Evolutionary conservation across 257 asterid genomes (phyloP), one percentile per base, ranked within the genome.

Genomic region (Solanum neorickii): DNA sequence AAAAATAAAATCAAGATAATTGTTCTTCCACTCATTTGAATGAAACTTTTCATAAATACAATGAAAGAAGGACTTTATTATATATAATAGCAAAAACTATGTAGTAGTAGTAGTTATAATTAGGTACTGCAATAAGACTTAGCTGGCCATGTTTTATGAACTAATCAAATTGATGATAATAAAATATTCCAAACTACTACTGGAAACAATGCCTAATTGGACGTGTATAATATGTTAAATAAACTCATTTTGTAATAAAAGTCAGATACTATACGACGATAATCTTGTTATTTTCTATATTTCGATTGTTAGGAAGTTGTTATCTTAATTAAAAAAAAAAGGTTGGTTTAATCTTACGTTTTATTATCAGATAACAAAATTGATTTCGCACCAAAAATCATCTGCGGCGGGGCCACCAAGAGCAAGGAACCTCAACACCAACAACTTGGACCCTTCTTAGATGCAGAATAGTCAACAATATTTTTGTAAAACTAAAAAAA

Each of bases 11-110:
- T 92, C 87, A 96, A 88, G 23, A 93, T 91, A 52, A 95, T 83
- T 18, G 82, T 92, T 93, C 96, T 94, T 70, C 87, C 95, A 83
- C 91, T 94, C 99, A 94, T 96, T 93, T 91, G 85, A 85, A 47
- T 66, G 70, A 70, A 47, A 39, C 47, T 74, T 86, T 88, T 78
- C 16, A 77, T 86, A 88, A 83, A 84, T 70, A 88, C 91, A 84
- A 35, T 74, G 84, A 66, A 89, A 46, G 73, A 44, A 13, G 83
- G 60, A 86, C 88, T 89, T 77, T 60, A 29, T 18, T 86, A 3
- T 37, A 37, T 60, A 47, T 47, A 47, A 18, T 47, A 13, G 56
- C 56, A 47, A 47, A 46, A 47, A 47, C 56, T 47, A 47, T 47
- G 56, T 47, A 12, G 44, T 3, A 16, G 23, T 14, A 7, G 16